These are phyloP conservation scores for Fagopyrum tataricum DNA, from an alignment of 148 eudicot genomes.

Conservation along the genomic window DNA sequence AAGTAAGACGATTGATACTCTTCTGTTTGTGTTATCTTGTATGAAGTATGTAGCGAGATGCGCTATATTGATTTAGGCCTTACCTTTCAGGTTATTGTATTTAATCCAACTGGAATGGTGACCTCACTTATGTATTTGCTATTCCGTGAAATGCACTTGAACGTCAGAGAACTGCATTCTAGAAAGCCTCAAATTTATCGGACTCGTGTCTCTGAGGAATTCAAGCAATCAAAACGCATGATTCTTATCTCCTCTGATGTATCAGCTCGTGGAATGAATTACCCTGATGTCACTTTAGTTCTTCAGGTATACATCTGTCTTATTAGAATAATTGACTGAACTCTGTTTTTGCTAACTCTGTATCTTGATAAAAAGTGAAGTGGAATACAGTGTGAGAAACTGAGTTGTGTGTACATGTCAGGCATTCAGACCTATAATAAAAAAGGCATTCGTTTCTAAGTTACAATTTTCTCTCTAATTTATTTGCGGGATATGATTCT, in stretches of 20 bases:
- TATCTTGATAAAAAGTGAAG: not conserved
- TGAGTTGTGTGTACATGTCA: not conserved
- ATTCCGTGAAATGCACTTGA: conserved; percentile 68
- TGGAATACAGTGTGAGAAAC: not conserved
- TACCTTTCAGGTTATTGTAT: conserved; percentile 62
- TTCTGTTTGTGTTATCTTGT: not conserved
- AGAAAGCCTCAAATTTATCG: conserved; percentile 81
- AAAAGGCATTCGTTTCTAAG: no score
- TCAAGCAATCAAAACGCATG: conserved; percentile 65
- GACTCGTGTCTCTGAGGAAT: conserved; percentile 70
- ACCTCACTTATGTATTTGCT: conserved; percentile 77
- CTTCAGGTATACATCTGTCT: conserved; percentile 53
- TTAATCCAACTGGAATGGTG: conserved; percentile 84
- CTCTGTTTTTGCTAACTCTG: not conserved
- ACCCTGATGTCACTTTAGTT: conserved; percentile 89
- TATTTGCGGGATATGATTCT: not conserved
- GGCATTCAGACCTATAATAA: not conserved
- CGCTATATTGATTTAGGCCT: conserved; percentile 7
- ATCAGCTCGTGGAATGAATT: conserved; percentile 85
- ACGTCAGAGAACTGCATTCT: conserved; percentile 85
- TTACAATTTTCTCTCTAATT: not conserved
- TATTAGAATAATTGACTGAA: not conserved
- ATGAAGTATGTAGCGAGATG: not conserved
- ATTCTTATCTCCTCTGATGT: conserved; percentile 84
- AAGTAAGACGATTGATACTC: conserved; percentile 33